Percentiles rank a stretch among this genome's conserved stretches.
Conservation (phyloP, 192 early-diverging fungal genomes). For the Backusella parvicylindrica region DNA sequence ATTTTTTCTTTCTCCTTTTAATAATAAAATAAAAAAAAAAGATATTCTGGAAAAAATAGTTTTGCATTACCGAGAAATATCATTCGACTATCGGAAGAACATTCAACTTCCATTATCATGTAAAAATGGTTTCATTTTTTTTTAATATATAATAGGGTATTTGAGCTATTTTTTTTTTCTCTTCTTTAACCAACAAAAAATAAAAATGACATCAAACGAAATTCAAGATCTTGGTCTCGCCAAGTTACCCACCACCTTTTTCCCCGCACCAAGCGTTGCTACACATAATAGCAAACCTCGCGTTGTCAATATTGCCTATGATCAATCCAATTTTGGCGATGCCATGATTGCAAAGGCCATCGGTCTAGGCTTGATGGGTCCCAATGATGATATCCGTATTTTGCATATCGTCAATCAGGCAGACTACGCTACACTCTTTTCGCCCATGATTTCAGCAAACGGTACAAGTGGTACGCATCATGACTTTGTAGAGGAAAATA, state of each 20-base stretch:
- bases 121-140: not conserved
- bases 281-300: not conserved
- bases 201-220: not conserved
- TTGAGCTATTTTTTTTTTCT: not conserved
- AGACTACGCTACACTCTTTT: not conserved
- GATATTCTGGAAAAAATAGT: not conserved
- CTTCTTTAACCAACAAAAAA: not conserved
- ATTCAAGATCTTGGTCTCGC: not conserved
- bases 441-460: not conserved
- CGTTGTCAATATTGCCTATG: slow-evolving; percentile 17
- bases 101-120: not conserved
- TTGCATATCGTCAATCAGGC: slow-evolving; percentile 18
- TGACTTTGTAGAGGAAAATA: not conserved
- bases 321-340: slow-evolving; percentile 20
- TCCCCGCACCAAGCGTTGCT: not conserved
- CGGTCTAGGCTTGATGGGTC: slow-evolving; percentile 3
- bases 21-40: not conserved
- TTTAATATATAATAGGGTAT: not conserved
- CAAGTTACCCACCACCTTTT: slow-evolving; percentile 5
- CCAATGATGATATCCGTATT: slow-evolving; percentile 20
- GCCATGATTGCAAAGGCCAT: slow-evolving; percentile 21
- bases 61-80: not conserved
- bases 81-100: not conserved
- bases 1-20: not conserved
- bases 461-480: not conserved